Evolutionary conservation across 2,329 filamentous ascomycete species (phyloP).

Genomic region (Colletotrichum shisoi): DNA sequence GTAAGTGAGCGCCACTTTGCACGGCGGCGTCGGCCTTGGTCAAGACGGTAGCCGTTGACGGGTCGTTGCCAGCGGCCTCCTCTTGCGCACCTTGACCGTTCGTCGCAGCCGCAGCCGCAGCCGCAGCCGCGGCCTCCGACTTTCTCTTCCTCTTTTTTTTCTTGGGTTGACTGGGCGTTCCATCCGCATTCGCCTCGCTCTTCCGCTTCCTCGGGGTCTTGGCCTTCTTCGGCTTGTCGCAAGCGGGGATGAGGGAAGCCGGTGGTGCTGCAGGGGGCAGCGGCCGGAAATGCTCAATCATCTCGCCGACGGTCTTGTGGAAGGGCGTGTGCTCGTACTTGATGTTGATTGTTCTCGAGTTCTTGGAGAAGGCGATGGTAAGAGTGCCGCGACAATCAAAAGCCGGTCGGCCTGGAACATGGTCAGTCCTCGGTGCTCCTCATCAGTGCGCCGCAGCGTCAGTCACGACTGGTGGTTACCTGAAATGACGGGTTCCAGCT

Average conservation of each 20-base stretch:
- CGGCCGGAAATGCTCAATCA: slow-evolving; percentile 58
- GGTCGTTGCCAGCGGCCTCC: slow-evolving; percentile 12
- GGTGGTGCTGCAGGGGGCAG: slow-evolving; percentile 48
- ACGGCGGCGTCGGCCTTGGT: slow-evolving; percentile 36
- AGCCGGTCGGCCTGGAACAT: slow-evolving; percentile 59
- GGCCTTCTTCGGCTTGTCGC: slow-evolving; percentile 44
- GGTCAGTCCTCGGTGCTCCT: neutral
- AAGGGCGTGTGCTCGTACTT: slow-evolving; percentile 65
- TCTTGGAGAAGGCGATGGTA: slow-evolving; percentile 59
- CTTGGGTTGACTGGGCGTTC: slow-evolving; percentile 41
- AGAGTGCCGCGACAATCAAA: slow-evolving; percentile 66
- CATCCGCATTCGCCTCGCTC: slow-evolving; percentile 39
- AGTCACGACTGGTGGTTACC: slow-evolving; percentile 46
- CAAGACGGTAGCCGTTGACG: slow-evolving; percentile 7
- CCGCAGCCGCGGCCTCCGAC: slow-evolving; percentile 9
- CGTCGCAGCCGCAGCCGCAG: neutral
- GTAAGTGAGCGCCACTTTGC: slow-evolving; percentile 37
- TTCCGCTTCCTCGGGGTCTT: slow-evolving; percentile 43
- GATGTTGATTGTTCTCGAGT: slow-evolving; percentile 57
- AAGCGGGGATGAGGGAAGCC: slow-evolving; percentile 40
- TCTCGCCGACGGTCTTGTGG: slow-evolving; percentile 63
- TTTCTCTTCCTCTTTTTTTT: slow-evolving; percentile 37
- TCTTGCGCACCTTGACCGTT: slow-evolving; percentile 11
- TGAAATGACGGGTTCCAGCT: slow-evolving; percentile 55
- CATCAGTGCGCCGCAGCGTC: no score